Evolutionary conservation across 2,329 filamentous ascomycete genomes (phyloP), one percentile per base, ranked within the genome.

Genomic region (Ambrosiella cleistominuta): DNA sequence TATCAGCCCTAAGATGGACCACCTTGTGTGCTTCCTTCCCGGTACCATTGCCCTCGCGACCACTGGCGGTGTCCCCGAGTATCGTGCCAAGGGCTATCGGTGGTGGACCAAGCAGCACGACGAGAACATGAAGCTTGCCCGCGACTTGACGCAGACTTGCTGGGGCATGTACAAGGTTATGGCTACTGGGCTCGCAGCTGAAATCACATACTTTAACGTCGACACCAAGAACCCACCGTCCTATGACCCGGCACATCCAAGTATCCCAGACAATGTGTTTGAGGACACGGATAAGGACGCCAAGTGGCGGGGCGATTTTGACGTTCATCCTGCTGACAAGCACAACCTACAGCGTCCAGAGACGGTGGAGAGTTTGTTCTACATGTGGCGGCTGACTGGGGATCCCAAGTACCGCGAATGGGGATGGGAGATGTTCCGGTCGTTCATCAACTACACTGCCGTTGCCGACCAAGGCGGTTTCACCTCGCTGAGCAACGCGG

Each of bases 401-500:
- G 90, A 98, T 62, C 75, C 80, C 44, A 84, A 82, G 63, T 98
- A 98, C 70, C 81, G 93, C 35, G 82, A 96, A 65, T 97, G 91
- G 91, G 93, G 93, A 12, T 98, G 93, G 93, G 85, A 95, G 64
- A 97, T 98, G 83, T 98, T 98, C 73, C 83, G 88, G 68, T 82
- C 85, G 0, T 98, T 98, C 68, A 76, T 91, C 70, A 84, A 88
- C 65, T 79, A 95, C 70, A 95, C 88, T 0, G 81, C 85, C 6
- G 85, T 95, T 1, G 76, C 80, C 49, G 84, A 90, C 44, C 81
- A 82, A 42, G 82, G 82, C 44, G 89, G 89, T 0, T 97, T 94
- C 67, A 88, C 87, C 0, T 90, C 85, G 63, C 74, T 97, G 61
- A 76, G 76, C 15, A 81, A 94, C 66, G 90, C 89, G 35, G 82